Percentiles rank a stretch among this genome's conserved stretches.
Evolutionary conservation across 768 basidiomycete genomes (phyloP).

Genomic region (Mycena haematopus): DNA sequence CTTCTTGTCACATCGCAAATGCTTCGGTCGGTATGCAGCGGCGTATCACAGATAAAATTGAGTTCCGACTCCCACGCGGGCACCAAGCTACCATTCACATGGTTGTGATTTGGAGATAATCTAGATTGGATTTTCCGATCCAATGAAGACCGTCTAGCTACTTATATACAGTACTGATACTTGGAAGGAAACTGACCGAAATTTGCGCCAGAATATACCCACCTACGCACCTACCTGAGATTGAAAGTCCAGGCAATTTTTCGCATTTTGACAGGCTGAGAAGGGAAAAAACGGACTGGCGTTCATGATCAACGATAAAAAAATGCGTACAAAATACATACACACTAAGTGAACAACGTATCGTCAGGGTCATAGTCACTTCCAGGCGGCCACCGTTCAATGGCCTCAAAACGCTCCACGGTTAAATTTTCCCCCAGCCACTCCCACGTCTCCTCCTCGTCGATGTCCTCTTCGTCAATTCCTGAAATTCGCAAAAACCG

Average conservation of each 20-base stretch:
- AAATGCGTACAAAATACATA: no score
- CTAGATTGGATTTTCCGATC: no score
- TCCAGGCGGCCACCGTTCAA: slow-evolving; percentile 28
- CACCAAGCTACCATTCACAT: no score
- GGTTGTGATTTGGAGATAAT: no score
- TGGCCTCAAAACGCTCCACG: slow-evolving; percentile 6
- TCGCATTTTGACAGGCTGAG: no score
- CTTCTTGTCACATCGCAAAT: no score
- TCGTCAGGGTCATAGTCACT: slow-evolving; percentile 29
- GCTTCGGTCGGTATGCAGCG: no score
- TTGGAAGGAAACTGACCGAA: slow-evolving; percentile 2
- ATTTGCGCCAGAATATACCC: no score
- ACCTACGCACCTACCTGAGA: no score
- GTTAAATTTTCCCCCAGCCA: slow-evolving; percentile 22
- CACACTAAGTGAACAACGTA: slow-evolving; percentile 12
- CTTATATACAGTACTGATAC: slow-evolving; percentile 8
- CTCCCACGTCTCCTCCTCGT: slow-evolving; percentile 17
- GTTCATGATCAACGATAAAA: neutral
- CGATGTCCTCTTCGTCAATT: slow-evolving; percentile 2
- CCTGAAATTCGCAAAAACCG: slow-evolving; percentile 7
- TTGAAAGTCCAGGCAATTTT: no score
- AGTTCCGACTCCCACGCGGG: no score
- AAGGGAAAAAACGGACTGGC: neutral
- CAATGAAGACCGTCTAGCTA: neutral
- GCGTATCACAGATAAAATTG: no score